phyloP scores from a whole-genome alignment of 225 moss, liverwort and hornwort genomes.

The Marchantia polymorpha region DNA sequence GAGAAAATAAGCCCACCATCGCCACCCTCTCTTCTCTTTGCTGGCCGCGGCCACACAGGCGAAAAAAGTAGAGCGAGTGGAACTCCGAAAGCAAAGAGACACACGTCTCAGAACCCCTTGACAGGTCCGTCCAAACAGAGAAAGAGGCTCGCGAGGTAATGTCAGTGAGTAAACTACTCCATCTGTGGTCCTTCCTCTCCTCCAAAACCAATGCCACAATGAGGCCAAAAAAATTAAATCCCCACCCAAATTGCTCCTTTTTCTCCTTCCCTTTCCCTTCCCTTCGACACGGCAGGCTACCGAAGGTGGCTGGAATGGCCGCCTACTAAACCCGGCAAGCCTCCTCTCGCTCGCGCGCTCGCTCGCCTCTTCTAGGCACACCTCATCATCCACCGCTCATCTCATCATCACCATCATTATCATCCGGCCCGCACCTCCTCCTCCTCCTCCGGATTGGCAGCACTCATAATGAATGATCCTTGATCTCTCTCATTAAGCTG shows the following conservation, averaged over 20 bases:
- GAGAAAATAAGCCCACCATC: slow-evolving; percentile 48
- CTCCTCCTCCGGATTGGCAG: slow-evolving; percentile 1
- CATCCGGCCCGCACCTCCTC: too few species aligned
- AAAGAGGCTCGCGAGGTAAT: not conserved
- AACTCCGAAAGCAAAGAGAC: slow-evolving; percentile 1
- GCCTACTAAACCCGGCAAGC: slow-evolving; percentile 10
- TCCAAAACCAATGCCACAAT: not conserved
- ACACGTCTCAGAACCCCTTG: slow-evolving; percentile 9
- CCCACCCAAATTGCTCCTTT: not conserved
- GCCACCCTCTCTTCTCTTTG: slow-evolving; percentile 9
- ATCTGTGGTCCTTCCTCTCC: slow-evolving; percentile 1
- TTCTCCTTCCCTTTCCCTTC: not conserved
- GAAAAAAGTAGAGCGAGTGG: slow-evolving; percentile 8
- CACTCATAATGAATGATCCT: slow-evolving; percentile 4
- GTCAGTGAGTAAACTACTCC: slow-evolving; percentile 8
- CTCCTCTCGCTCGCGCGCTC: not conserved
- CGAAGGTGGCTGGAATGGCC: not conserved
- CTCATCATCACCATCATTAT: not conserved
- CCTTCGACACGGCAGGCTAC: not conserved
- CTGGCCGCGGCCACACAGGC: slow-evolving; percentile 7
- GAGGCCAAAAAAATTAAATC: not conserved
- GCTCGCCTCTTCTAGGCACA: not conserved
- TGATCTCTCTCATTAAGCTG: not conserved
- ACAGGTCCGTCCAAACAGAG: slow-evolving; percentile 19
- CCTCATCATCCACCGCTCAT: slow-evolving; percentile 10